Percentiles rank a stretch among this genome's conserved stretches.
Evolutionary conservation across 139 green algal species (phyloP).

Genomic region (Coelastrella sp.): DNA sequence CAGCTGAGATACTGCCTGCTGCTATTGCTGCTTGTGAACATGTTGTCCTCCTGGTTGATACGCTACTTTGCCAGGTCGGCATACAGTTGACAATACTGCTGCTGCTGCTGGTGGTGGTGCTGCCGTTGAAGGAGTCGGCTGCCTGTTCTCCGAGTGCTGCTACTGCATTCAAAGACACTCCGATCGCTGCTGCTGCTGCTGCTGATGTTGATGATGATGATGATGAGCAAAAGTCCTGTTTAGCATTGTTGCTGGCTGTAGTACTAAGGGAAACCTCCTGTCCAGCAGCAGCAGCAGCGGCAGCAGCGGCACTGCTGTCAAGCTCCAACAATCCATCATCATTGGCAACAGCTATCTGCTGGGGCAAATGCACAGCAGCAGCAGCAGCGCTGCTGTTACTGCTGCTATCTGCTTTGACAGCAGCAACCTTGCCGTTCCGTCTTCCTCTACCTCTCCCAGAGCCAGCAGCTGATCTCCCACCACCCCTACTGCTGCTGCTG

Average conservation of each 20-base stretch:
- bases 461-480: background rate
- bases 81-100: background rate
- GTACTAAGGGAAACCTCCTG: background rate
- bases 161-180: background rate
- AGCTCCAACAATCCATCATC: no score
- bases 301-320: background rate
- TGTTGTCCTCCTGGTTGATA: no score
- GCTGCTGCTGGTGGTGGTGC: background rate
- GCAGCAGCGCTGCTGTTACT: conserved; percentile 11
- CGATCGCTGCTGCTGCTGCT: background rate
- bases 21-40: no score
- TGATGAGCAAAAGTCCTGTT: no score
- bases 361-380: no score
- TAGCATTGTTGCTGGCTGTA: no score
- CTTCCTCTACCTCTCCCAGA: background rate
- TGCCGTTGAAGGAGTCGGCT: background rate
- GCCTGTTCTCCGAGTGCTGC: background rate
- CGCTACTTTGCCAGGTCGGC: background rate
- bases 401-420: no score
- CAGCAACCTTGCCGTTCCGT: no score
- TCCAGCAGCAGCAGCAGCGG: background rate
- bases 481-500: background rate
- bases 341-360: no score
- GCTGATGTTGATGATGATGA: background rate
- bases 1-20: background rate